These are phyloP conservation scores for Trichoderma sp. DNA, from an alignment of 2,329 filamentous ascomycete genomes.

Conservation along the genomic window DNA sequence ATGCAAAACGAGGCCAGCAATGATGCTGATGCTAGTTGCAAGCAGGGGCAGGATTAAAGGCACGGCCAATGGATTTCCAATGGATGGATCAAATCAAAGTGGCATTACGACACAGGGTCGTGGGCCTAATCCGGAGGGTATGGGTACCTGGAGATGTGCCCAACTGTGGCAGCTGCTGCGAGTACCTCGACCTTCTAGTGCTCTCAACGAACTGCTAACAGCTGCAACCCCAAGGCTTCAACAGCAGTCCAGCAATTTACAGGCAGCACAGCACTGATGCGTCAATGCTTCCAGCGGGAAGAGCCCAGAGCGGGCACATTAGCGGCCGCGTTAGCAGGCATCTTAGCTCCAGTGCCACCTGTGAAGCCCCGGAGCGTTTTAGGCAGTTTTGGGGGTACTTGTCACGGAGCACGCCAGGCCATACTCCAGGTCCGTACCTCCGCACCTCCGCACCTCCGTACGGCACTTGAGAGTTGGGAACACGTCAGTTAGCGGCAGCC, in stretches of 20 bases:
- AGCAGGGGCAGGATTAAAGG: not conserved
- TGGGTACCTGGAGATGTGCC: not conserved
- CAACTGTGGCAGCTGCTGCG: not conserved
- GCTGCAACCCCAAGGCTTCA: not conserved
- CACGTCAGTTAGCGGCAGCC: constrained; percentile 22
- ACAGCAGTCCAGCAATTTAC: not conserved
- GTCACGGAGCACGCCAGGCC: not conserved
- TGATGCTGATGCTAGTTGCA: constrained; percentile 6
- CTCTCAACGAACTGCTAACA: not conserved
- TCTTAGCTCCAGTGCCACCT: not conserved
- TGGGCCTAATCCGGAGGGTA: not conserved
- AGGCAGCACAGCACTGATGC: not conserved
- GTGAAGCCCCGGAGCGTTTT: not conserved
- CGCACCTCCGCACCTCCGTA: constrained; percentile 10
- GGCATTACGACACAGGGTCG: constrained; percentile 8
- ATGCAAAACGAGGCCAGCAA: not conserved
- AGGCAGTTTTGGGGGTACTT: not conserved
- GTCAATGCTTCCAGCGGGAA: not conserved
- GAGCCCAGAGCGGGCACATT: not conserved
- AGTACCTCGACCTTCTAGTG: not conserved
- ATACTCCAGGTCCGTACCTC: constrained; percentile 4
- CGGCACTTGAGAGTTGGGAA: not conserved
- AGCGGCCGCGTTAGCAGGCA: not conserved
- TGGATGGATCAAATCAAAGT: not conserved
- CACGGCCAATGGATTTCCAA: constrained; percentile 5